phyloP scores from a whole-genome alignment of 129 eudicot genomes.

The Erigeron canadensis region DNA sequence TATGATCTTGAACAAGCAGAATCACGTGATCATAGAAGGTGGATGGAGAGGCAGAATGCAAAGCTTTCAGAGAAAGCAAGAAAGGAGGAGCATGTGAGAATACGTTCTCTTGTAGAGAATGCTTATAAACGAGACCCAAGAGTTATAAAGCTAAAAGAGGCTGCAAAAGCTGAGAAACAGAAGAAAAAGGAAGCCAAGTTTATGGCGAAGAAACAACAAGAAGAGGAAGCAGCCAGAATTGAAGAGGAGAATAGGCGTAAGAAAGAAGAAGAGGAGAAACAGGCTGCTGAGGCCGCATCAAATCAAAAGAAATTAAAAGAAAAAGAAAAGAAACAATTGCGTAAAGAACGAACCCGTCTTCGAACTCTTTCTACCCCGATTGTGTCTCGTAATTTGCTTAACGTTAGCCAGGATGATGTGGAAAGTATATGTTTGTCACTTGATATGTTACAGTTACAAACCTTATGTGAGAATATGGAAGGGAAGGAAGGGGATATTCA shows the following conservation, averaged over 20 bases:
- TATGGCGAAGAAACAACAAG: constrained; percentile 72
- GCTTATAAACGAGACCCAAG: constrained; percentile 92
- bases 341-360: constrained; percentile 86
- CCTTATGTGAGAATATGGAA: constrained; percentile 71
- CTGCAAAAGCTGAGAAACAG: constrained; percentile 74
- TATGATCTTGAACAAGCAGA: constrained; percentile 97
- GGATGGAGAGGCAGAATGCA: constrained; percentile 99
- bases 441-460: constrained; percentile 57
- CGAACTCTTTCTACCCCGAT: constrained; percentile 55
- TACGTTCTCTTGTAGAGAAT: constrained; percentile 80
- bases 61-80: constrained; percentile 88
- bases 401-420: constrained; percentile 58
- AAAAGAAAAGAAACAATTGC: constrained; percentile 79
- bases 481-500: constrained; percentile 43
- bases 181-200: constrained; percentile 77
- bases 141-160: constrained; percentile 64
- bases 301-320: constrained; percentile 76
- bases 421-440: constrained; percentile 70
- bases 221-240: constrained; percentile 80
- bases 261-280: constrained; percentile 76
- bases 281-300: constrained; percentile 77
- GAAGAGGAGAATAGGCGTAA: constrained; percentile 65
- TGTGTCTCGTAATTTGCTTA: constrained; percentile 47
- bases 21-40: constrained; percentile 93
- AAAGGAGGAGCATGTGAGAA: constrained; percentile 70